These are phyloP conservation scores for Halophytophthora batemanensis DNA, from an alignment of 352 stramenopile genomes.

Conservation along the genomic window DNA sequence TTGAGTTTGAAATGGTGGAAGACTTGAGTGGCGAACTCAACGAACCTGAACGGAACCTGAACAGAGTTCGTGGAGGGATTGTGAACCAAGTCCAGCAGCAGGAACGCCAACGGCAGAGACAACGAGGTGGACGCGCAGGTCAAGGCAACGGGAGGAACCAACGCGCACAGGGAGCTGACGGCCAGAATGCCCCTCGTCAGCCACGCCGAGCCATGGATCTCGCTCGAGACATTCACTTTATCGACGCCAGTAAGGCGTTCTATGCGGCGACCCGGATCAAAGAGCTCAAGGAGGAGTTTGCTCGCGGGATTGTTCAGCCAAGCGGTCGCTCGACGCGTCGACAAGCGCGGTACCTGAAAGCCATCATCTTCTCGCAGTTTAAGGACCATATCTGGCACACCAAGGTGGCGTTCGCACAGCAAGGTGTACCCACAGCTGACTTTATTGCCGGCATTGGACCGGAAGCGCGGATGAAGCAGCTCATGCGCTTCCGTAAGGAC, in stretches of 20 bases:
- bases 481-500: slow-evolving; percentile 57
- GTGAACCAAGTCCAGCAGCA: slow-evolving; percentile 29
- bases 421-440: slow-evolving; percentile 53
- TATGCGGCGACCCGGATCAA: slow-evolving; percentile 67
- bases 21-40: slow-evolving; percentile 15
- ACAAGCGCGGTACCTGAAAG: slow-evolving; percentile 48
- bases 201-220: slow-evolving; percentile 31
- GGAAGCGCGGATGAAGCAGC: slow-evolving; percentile 44
- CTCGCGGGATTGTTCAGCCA: slow-evolving; percentile 13
- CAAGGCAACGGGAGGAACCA: slow-evolving; percentile 13
- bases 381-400: slow-evolving; percentile 76
- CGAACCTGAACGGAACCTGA: slow-evolving; percentile 18
- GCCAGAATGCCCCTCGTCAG: slow-evolving; percentile 14
- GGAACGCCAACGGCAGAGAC: slow-evolving; percentile 19
- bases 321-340: slow-evolving; percentile 5
- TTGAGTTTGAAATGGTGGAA: slow-evolving; percentile 60
- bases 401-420: slow-evolving; percentile 69
- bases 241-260: slow-evolving; percentile 71
- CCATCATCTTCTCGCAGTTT: slow-evolving; percentile 85
- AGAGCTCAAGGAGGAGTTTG: slow-evolving; percentile 57
- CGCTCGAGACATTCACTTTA: slow-evolving; percentile 37
- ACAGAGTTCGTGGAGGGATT: slow-evolving; percentile 15
- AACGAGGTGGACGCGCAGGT: slow-evolving; percentile 10
- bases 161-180: slow-evolving; percentile 18
- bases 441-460: slow-evolving; percentile 57